Percentiles rank a stretch among this genome's conserved stretches.
Evolutionary conservation across 495 filamentous ascomycete genomes (phyloP).

Genomic region (Aspergillus campestris): DNA sequence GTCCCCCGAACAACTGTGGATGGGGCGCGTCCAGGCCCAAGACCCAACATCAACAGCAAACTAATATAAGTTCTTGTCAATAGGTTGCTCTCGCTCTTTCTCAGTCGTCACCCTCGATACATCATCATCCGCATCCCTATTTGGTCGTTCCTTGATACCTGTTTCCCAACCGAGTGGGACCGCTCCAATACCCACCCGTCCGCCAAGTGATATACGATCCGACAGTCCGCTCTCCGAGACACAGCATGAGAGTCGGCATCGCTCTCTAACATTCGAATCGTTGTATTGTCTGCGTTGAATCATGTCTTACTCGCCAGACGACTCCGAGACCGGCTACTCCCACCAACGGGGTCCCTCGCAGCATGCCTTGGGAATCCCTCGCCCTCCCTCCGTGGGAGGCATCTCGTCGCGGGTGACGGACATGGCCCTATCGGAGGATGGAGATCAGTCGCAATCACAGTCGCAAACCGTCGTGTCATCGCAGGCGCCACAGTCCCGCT

Average conservation of each 20-base stretch:
- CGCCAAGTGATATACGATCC: too few species aligned
- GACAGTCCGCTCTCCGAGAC: not conserved
- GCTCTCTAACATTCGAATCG: not conserved
- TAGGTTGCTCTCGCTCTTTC: too few species aligned
- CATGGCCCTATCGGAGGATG: slow-evolving; percentile 48
- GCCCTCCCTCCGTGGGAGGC: slow-evolving; percentile 43
- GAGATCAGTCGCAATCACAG: slow-evolving; percentile 32
- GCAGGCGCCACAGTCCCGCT: slow-evolving; percentile 35
- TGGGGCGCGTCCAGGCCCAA: too few species aligned
- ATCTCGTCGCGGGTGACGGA: slow-evolving; percentile 86
- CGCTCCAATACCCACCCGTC: too few species aligned
- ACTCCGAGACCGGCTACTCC: slow-evolving; percentile 20
- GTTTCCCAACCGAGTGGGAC: too few species aligned
- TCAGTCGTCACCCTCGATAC: too few species aligned
- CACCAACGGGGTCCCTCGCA: slow-evolving; percentile 14
- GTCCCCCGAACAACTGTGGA: too few species aligned
- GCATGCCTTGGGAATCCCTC: slow-evolving; percentile 35
- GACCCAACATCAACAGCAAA: too few species aligned
- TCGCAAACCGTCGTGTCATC: slow-evolving; percentile 32
- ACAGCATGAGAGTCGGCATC: not conserved
- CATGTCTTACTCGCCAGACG: slow-evolving; percentile 23
- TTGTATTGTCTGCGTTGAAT: not conserved
- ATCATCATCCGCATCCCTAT: too few species aligned
- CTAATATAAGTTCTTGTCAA: too few species aligned
- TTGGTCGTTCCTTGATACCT: too few species aligned